Conservation (phyloP, 768 basidiomycete species). For the Boletus edulis region DNA sequence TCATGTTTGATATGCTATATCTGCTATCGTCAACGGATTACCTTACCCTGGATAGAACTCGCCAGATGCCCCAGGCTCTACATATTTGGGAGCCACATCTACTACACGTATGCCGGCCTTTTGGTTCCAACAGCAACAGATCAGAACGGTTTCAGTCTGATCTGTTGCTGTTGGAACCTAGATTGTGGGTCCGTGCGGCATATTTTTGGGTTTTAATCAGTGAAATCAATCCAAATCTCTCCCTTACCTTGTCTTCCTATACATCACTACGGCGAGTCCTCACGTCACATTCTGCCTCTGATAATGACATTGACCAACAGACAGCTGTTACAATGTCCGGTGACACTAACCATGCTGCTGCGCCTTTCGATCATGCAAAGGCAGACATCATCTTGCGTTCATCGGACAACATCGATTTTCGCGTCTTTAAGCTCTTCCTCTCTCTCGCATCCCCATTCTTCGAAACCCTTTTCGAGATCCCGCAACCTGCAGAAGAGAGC, state of each 20-base stretch:
- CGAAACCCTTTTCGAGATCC: constrained; percentile 17
- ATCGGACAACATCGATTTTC: background rate
- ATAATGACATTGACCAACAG: background rate
- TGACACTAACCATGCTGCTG: constrained; percentile 4
- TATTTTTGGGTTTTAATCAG: background rate
- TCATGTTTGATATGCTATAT: background rate
- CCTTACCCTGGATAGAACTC: background rate
- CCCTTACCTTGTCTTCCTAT: background rate
- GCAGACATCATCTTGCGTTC: background rate
- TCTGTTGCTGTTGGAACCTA: background rate
- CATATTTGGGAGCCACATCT: background rate
- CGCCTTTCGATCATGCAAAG: background rate
- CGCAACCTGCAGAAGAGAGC: constrained; percentile 17
- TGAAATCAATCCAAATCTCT: background rate
- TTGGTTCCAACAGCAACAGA: no score
- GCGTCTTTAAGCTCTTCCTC: background rate
- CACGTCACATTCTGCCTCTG: background rate
- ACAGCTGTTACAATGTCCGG: background rate
- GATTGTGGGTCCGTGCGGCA: background rate
- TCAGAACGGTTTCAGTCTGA: background rate
- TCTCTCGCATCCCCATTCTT: background rate
- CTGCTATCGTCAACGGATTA: background rate
- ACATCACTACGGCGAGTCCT: background rate
- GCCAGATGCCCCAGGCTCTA: background rate
- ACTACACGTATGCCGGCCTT: no score